Percentiles rank a stretch among this genome's conserved stretches.
Conservation (phyloP, 805 yeast species). For the Myxozyma kluyveri region DNA sequence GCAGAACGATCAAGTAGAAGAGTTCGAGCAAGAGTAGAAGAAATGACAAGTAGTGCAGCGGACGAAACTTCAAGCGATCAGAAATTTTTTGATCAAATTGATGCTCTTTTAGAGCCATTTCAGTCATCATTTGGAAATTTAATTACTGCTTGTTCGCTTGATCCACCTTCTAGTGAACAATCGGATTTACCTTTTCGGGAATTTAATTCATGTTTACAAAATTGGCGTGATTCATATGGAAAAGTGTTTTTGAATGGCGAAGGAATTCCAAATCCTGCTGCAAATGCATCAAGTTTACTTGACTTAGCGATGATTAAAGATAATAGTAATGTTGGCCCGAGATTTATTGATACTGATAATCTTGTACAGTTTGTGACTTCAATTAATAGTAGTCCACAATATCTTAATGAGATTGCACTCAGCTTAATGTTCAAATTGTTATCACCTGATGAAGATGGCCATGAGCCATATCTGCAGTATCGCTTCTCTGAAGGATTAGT, state of each 20-base stretch:
- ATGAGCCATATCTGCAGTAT: slow-evolving; percentile 10
- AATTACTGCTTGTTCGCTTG: background rate
- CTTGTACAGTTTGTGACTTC: slow-evolving; percentile 5
- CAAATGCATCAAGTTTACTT: slow-evolving; percentile 10
- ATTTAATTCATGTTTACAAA: slow-evolving; percentile 7
- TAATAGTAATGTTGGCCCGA: background rate
- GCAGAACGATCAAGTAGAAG: slow-evolving; percentile 31
- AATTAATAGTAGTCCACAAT: slow-evolving; percentile 1
- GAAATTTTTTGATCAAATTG: slow-evolving; percentile 18
- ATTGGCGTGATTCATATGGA: slow-evolving; percentile 15
- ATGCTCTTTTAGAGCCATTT: slow-evolving; percentile 10
- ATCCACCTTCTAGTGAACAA: background rate
- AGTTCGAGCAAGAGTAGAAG: slow-evolving; percentile 34
- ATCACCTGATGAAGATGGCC: slow-evolving; percentile 14
- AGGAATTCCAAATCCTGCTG: slow-evolving; percentile 22
- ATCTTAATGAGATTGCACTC: slow-evolving; percentile 6
- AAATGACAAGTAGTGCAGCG: slow-evolving; percentile 22
- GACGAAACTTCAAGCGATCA: slow-evolving; percentile 18
- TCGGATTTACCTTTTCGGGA: slow-evolving; percentile 14
- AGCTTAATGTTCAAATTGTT: slow-evolving; percentile 7
- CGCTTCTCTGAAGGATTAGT: slow-evolving; percentile 22
- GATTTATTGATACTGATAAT: slow-evolving; percentile 7
- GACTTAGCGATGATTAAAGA: slow-evolving; percentile 18
- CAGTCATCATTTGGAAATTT: slow-evolving; percentile 8
- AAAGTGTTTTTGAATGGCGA: slow-evolving; percentile 19